A percentile compares a stretch with the other conserved stretches of the same genome.
These are phyloP conservation scores for Chytridium lagenaria DNA, from an alignment of 371 early-diverging fungal genomes.

Conservation along the genomic window DNA sequence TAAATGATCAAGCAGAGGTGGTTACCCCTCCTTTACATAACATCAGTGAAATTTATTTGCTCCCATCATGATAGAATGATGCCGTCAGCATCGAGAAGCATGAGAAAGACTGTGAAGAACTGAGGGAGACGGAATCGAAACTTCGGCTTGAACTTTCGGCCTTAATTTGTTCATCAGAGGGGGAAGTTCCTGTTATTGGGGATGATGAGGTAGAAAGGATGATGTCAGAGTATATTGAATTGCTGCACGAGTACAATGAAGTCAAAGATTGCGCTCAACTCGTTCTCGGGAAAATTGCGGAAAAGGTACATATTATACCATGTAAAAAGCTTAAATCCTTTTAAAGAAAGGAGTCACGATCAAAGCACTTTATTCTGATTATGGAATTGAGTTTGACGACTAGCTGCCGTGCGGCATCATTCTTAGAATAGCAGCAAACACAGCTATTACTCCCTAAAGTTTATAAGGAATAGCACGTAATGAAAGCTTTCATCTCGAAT, in stretches of 20 bases:
- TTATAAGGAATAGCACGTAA: no score
- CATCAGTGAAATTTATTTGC: not conserved
- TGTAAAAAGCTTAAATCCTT: no score
- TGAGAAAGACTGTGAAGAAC: not conserved
- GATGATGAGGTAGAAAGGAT: slow-evolving; percentile 40
- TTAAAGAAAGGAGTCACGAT: slow-evolving; percentile 6
- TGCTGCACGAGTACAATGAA: slow-evolving; percentile 60
- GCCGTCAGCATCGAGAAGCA: not conserved
- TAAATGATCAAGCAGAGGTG: not conserved
- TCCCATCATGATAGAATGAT: not conserved
- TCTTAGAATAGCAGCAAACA: no score
- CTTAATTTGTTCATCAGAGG: not conserved
- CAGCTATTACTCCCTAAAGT: no score
- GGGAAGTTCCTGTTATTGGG: not conserved
- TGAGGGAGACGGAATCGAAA: not conserved
- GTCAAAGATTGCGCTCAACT: slow-evolving; percentile 57
- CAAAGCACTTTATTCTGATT: slow-evolving; percentile 6
- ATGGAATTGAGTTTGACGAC: slow-evolving; percentile 10
- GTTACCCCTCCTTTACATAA: not conserved
- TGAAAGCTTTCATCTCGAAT: no score
- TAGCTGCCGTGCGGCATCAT: no score
- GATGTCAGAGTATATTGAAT: slow-evolving; percentile 50
- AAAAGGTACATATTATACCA: slow-evolving; percentile 3
- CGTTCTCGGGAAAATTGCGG: slow-evolving; percentile 46
- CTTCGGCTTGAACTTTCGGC: not conserved